These are phyloP conservation scores for Tuctoria greenei DNA, from an alignment of 176 grass and related monocot species.

Conservation along the genomic window DNA sequence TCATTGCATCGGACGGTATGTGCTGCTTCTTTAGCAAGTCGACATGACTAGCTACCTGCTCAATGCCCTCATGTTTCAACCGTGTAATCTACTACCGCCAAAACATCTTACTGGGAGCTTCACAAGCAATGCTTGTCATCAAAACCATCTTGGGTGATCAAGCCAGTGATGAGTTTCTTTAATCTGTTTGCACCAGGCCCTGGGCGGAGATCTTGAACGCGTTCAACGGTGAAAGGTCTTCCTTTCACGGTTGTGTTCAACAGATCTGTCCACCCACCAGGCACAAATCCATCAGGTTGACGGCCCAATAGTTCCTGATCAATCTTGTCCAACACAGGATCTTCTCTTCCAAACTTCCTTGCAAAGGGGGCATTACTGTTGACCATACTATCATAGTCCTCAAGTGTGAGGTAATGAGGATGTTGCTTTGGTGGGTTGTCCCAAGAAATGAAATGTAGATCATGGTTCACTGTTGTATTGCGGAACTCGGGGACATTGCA, in stretches of 20 bases:
- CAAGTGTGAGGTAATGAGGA: conserved; percentile 73
- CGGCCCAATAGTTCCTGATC: conserved; percentile 74
- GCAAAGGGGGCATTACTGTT: conserved; percentile 85
- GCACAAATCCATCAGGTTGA: conserved; percentile 53
- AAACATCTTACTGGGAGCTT: conserved; percentile 39
- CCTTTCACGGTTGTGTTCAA: conserved; percentile 57
- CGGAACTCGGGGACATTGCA: conserved; percentile 85
- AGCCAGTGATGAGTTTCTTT: conserved; percentile 67
- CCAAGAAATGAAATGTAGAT: conserved; percentile 98
- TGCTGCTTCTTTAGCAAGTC: conserved; percentile 42
- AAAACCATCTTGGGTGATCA: conserved; percentile 71
- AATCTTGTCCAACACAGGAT: conserved; percentile 86
- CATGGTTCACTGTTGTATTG: conserved; percentile 96
- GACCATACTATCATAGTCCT: conserved; percentile 69
- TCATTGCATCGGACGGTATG: conserved; percentile 30
- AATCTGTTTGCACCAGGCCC: conserved; percentile 63
- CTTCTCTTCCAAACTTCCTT: conserved; percentile 80
- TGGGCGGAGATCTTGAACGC: conserved; percentile 60
- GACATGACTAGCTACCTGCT: conserved; percentile 40
- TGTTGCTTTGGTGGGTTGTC: conserved; percentile 99
- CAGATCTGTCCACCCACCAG: conserved; percentile 65
- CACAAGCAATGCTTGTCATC: conserved; percentile 86
- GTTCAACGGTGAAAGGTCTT: conserved; percentile 43
- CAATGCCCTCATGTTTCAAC: conserved; percentile 9
- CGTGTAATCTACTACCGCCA: conserved; percentile 34